These are phyloP conservation scores for Aureobasidium sp. DNA, from an alignment of 2,329 filamentous ascomycete genomes.

Conservation along the genomic window DNA sequence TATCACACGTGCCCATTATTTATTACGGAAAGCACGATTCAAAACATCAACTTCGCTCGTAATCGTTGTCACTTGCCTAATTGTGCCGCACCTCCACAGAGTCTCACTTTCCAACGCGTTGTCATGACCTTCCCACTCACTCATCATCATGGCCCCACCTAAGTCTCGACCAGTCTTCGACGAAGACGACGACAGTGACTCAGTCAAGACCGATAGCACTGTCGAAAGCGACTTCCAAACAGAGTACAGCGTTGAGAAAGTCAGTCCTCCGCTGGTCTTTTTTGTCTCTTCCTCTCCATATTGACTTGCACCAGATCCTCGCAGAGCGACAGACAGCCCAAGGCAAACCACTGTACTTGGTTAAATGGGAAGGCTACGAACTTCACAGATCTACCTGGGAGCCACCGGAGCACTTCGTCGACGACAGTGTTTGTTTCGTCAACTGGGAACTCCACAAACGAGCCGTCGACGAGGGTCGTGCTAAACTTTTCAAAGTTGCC, in stretches of 20 bases:
- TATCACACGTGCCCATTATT: not conserved
- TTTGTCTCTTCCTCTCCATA: too few relatives aligned
- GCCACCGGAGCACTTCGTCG: conserved; percentile 15
- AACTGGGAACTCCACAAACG: conserved; percentile 23
- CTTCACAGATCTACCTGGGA: conserved; percentile 27
- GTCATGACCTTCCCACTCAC: not conserved
- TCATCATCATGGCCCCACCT: not conserved
- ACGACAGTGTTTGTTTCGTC: not conserved
- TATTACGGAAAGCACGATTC: not conserved
- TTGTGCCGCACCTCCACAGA: not conserved
- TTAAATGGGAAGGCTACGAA: conserved; percentile 29
- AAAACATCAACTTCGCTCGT: not conserved
- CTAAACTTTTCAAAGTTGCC: conserved; percentile 22
- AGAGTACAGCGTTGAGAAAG: conserved; percentile 26
- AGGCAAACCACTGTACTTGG: not conserved
- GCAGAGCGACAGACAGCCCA: conserved; percentile 17
- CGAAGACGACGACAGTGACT: conserved; percentile 10
- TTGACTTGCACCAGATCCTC: conserved; percentile 20
- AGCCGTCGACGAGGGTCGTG: conserved; percentile 17
- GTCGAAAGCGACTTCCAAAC: conserved; percentile 19
- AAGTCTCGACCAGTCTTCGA: not conserved
- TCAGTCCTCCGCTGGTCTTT: not conserved
- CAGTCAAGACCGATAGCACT: conserved; percentile 20
- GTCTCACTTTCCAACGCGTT: not conserved
- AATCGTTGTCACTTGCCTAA: not conserved